Conservation (phyloP, 805 yeast genomes). For the Lipomyces orientalis region DNA sequence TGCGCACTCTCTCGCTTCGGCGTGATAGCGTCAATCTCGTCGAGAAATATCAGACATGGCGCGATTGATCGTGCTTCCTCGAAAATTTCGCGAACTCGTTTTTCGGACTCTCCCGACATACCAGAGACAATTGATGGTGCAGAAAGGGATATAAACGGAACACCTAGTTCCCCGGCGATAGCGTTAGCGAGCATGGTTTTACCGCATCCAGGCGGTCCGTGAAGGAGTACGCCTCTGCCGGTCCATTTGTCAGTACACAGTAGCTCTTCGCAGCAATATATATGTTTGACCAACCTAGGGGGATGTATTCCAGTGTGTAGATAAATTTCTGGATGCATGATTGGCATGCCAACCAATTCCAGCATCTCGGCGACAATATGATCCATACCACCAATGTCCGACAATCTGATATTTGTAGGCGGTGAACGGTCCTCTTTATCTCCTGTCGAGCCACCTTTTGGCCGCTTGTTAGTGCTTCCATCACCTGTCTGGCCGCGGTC, state of each 20-base stretch:
- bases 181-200: constrained; percentile 97
- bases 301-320: constrained; percentile 89
- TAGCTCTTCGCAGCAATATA: not conserved
- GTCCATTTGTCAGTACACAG: not conserved
- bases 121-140: constrained; percentile 98
- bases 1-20: constrained; percentile 98
- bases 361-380: constrained; percentile 80
- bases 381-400: constrained; percentile 88
- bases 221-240: constrained; percentile 79
- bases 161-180: constrained; percentile 82
- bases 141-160: constrained; percentile 86
- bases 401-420: constrained; percentile 64
- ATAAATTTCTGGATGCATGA: constrained; percentile 91
- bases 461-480: constrained; percentile 56
- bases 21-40: constrained; percentile 97
- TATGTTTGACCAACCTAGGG: constrained; percentile 51
- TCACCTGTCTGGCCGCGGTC: constrained; percentile 39
- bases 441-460: constrained; percentile 52
- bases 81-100: constrained; percentile 87
- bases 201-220: constrained; percentile 99
- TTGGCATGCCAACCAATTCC: constrained; percentile 91
- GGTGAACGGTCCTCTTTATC: constrained; percentile 62
- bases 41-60: constrained; percentile 91
- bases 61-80: constrained; percentile 91
- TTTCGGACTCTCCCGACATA: constrained; percentile 99